Percentiles rank a stretch among this genome's conserved stretches.
Evolutionary conservation across 257 asterid species (phyloP).

Genomic region (Fraxinus americana): DNA sequence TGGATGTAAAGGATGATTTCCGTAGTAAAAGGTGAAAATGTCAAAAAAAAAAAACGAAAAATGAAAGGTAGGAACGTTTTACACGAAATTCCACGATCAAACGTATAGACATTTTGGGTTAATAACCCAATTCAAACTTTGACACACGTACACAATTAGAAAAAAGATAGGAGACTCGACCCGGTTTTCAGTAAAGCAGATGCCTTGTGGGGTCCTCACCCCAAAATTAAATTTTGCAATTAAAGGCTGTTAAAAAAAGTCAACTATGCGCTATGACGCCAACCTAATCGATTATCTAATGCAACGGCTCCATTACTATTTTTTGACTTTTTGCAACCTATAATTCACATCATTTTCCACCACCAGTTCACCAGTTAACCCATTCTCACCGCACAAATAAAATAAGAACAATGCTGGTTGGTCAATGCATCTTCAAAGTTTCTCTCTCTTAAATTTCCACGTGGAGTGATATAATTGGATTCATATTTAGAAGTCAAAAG

Average conservation of each 20-base stretch:
- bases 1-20: too few species aligned
- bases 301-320: constrained; percentile 68
- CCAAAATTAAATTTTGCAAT: constrained; percentile 27
- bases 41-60: too few species aligned
- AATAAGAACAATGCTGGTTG: background rate
- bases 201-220: constrained; percentile 20
- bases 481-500: constrained; percentile 39
- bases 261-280: constrained; percentile 55
- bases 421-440: constrained; percentile 42
- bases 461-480: constrained; percentile 36
- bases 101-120: too few species aligned
- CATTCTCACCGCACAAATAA: constrained; percentile 26
- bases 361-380: constrained; percentile 37
- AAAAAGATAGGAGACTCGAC: background rate
- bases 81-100: too few species aligned
- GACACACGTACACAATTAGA: too few species aligned
- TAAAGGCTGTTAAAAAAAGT: constrained; percentile 30
- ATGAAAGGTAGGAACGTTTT: too few species aligned
- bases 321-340: constrained; percentile 58
- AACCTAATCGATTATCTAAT: constrained; percentile 33
- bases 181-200: constrained; percentile 26
- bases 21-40: too few species aligned
- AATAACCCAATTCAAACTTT: too few species aligned
- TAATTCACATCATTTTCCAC: constrained; percentile 18
- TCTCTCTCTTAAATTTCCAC: constrained; percentile 26